These are phyloP conservation scores for Talaromyces piceae DNA, from an alignment of 2,329 filamentous ascomycete species.

Conservation along the genomic window DNA sequence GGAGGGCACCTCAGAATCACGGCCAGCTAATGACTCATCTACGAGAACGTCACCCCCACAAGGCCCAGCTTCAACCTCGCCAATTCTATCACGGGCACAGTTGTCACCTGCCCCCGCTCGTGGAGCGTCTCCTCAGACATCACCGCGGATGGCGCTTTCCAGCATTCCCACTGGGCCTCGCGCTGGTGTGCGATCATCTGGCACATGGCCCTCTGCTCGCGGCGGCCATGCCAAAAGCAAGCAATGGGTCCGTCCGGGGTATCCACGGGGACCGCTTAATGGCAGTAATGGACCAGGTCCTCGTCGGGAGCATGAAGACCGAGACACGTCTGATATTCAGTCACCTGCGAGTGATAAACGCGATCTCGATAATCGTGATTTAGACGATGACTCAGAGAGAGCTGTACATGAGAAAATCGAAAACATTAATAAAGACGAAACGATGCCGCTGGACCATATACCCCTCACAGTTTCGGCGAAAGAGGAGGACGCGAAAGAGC, in stretches of 20 bases:
- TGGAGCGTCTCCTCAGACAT: slow-evolving; percentile 27
- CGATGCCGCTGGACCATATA: neutral
- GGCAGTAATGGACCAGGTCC: slow-evolving; percentile 13
- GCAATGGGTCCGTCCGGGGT: slow-evolving; percentile 33
- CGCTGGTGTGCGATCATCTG: slow-evolving; percentile 28
- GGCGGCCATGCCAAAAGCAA: slow-evolving; percentile 31
- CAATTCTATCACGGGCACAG: slow-evolving; percentile 18
- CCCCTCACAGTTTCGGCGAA: neutral
- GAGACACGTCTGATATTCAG: slow-evolving; percentile 12
- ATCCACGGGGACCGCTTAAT: slow-evolving; percentile 19
- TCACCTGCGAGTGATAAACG: neutral
- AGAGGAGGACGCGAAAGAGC: slow-evolving; percentile 16
- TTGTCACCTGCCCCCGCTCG: slow-evolving; percentile 20
- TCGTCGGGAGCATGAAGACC: slow-evolving; percentile 28
- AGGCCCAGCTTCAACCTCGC: slow-evolving; percentile 20
- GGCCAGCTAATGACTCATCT: slow-evolving; percentile 1
- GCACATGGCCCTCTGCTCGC: slow-evolving; percentile 16
- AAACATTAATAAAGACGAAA: neutral
- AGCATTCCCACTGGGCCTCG: slow-evolving; percentile 37
- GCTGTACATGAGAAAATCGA: neutral
- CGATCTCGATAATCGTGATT: neutral
- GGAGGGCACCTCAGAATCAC: slow-evolving; percentile 18
- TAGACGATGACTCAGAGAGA: slow-evolving; percentile 1
- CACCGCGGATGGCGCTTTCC: slow-evolving; percentile 28
- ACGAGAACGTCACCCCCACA: slow-evolving; percentile 7